Evolutionary conservation across 2,329 filamentous ascomycete species (phyloP), one percentile per base, ranked within the genome.

Genomic region (Nothomitra cinnamomea): DNA sequence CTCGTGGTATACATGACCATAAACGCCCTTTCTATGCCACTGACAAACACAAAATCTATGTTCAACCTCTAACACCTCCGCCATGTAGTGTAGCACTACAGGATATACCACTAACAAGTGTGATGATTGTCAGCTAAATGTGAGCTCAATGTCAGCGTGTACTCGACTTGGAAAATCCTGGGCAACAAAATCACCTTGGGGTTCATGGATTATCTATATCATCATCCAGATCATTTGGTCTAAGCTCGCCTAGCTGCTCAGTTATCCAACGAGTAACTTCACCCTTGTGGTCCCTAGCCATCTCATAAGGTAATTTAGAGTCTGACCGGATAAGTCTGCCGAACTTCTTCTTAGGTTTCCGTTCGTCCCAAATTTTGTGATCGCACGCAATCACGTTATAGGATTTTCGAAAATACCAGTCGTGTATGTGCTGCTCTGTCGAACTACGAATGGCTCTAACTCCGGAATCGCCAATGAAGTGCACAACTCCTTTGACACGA

Each of bases 301-400:
- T 55, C 6, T 45, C 22, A 6, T 43, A 36, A 12, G 54, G 32
- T 10, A 25, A 24, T 5, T 17, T 28, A n/a, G 32, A n/a, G n/a
- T 22, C 21, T 15, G 53, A 56, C 35, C 43, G 56, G 38, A 54
- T 17, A 17, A 55, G 32, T 15, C 35, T 28, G 1, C 53, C 53
- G 21, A 54, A 53, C 15, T 47, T 40, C 25, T 36, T 41, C 17
- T 52, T 54, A 2, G 49, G 48, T 32, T 38, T 28, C n/a, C 28
- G 25, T n/a, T 4, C 10, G 10, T 40, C 40, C 53, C 53, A 55
- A 13, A 52, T 38, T 6, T 12, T 13, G 17, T 55, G 53, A 10
- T 43, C 32, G 53, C 7, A 24, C 13, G 49, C 19, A 17, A 55
- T 49, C 15, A 45, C 22, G 3, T 42, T 47, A 7, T 38, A 38